A percentile compares a stretch with the other conserved stretches of the same genome.
Evolutionary conservation across 441 rosid species (phyloP).

Genomic region (Erodium chrysanthum): DNA sequence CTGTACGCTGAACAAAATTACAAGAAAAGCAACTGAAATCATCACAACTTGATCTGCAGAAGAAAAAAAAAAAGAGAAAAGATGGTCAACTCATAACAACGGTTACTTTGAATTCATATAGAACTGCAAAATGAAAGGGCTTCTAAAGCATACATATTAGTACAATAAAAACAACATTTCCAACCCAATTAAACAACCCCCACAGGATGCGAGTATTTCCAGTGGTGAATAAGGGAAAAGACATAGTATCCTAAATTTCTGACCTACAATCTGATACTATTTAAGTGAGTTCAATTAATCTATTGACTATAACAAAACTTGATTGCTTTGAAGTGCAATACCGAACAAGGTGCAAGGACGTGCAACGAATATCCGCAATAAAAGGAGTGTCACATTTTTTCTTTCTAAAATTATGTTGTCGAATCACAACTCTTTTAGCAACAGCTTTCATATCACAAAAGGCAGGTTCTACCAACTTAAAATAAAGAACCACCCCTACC

Average conservation of each 20-base stretch:
- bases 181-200: background rate
- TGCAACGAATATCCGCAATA: too few relatives aligned
- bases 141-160: background rate
- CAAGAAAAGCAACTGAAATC: slow-evolving; percentile 84
- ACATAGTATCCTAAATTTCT: too few relatives aligned
- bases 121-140: background rate
- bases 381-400: background rate
- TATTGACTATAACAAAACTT: too few relatives aligned
- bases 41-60: slow-evolving; percentile 80
- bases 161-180: background rate
- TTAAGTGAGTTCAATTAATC: too few relatives aligned
- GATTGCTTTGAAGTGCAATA: too few relatives aligned
- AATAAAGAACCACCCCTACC: background rate
- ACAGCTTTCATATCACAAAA: background rate
- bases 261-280: too few relatives aligned
- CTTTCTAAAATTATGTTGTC: background rate
- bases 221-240: too few relatives aligned
- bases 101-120: slow-evolving; percentile 10
- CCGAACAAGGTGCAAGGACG: too few relatives aligned
- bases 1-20: slow-evolving; percentile 89
- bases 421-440: background rate
- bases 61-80: slow-evolving; percentile 22
- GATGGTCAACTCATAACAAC: slow-evolving; percentile 20
- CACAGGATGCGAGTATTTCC: background rate
- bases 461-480: background rate